phyloP scores from a whole-genome alignment of 2,329 filamentous ascomycete genomes.

The Arthrinium phaeospermum region DNA sequence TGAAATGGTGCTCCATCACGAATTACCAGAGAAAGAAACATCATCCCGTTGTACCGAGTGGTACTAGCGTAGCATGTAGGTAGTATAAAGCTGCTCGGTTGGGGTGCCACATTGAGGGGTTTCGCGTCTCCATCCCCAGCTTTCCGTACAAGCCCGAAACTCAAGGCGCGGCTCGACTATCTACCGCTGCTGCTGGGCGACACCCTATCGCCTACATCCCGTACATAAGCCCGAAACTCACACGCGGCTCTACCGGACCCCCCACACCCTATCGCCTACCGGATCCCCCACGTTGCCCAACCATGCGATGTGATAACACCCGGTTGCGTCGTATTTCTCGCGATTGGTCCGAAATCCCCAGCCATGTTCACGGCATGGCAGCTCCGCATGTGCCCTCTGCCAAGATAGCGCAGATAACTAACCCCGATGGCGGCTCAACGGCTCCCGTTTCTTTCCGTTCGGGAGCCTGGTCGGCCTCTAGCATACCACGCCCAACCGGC shows the following conservation, averaged over 20 bases:
- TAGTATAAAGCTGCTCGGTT: background rate
- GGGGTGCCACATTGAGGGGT: constrained; percentile 16
- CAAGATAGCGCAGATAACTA: constrained; percentile 1
- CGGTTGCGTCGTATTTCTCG: background rate
- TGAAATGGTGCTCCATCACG: background rate
- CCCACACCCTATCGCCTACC: constrained; percentile 11
- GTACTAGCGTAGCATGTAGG: background rate
- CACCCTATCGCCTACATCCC: constrained; percentile 12
- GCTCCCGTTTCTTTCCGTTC: constrained; percentile 7
- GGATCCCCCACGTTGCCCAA: constrained; percentile 19
- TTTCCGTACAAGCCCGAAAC: constrained; percentile 8
- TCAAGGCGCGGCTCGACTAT: background rate
- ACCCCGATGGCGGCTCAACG: background rate
- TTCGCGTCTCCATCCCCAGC: constrained; percentile 13
- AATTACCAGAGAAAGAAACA: background rate
- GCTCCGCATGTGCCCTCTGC: constrained; percentile 1
- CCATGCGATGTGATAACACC: constrained; percentile 15
- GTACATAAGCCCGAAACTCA: too few relatives aligned
- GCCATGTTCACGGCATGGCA: constrained; percentile 9
- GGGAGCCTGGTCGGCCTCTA: background rate
- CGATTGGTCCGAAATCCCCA: constrained; percentile 1
- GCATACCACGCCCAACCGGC: background rate
- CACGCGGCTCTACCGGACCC: too few relatives aligned
- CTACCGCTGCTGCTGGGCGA: constrained; percentile 17
- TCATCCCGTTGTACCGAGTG: background rate